Conservation (phyloP, 192 early-diverging fungal genomes). For the Phycomyces blakesleeanus region DNA sequence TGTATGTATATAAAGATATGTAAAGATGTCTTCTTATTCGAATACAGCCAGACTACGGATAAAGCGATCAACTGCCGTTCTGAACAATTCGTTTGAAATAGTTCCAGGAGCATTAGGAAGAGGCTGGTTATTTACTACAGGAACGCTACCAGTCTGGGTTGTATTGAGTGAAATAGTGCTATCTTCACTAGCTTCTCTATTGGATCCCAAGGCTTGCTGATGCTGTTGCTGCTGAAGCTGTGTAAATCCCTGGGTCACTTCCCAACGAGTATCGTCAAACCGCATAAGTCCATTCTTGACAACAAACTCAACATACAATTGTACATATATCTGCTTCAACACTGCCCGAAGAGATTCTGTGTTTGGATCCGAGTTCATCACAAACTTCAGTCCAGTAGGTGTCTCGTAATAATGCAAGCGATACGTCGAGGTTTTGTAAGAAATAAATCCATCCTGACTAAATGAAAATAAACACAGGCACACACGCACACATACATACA, state of each 20-base stretch:
- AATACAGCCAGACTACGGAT: slow-evolving; percentile 49
- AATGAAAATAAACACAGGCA: too few relatives aligned
- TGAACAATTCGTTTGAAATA: slow-evolving; percentile 55
- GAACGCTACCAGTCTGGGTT: not conserved
- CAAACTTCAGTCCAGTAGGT: slow-evolving; percentile 81
- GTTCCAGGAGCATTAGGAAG: slow-evolving; percentile 34
- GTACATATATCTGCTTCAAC: slow-evolving; percentile 76
- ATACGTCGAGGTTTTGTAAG: slow-evolving; percentile 80
- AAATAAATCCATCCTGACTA: slow-evolving; percentile 63
- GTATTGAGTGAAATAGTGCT: slow-evolving; percentile 1
- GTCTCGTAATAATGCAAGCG: slow-evolving; percentile 92
- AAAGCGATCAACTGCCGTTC: slow-evolving; percentile 49
- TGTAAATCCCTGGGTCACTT: slow-evolving; percentile 28
- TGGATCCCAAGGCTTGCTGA: not conserved
- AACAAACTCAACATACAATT: slow-evolving; percentile 92
- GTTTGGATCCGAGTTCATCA: slow-evolving; percentile 77
- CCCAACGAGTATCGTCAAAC: slow-evolving; percentile 48
- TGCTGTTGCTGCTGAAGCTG: slow-evolving; percentile 4
- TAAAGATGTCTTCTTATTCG: slow-evolving; percentile 30
- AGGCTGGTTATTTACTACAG: not conserved
- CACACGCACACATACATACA: too few relatives aligned
- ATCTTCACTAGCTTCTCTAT: not conserved
- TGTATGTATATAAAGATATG: not conserved
- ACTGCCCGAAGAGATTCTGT: slow-evolving; percentile 64
- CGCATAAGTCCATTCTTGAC: slow-evolving; percentile 81